Evolutionary conservation across 2,329 filamentous ascomycete species (phyloP), one percentile per base, ranked within the genome.

Genomic region (Pestalotiopsis sp.): DNA sequence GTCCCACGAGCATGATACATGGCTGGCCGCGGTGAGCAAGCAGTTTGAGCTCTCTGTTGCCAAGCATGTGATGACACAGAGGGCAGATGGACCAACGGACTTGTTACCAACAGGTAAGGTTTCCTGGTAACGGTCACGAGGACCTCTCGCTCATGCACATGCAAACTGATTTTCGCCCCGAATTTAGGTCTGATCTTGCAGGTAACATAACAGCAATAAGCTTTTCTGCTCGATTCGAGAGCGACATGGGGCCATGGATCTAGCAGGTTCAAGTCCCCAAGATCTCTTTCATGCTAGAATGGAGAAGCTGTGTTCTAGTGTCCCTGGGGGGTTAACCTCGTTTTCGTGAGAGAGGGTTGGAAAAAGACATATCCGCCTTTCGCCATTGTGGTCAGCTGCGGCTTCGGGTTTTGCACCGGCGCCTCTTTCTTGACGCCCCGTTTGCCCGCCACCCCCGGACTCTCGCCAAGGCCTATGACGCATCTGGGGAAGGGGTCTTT

Each of bases 71-170:
- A 36, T 27, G 6, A 23, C 14, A 27, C 11, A 13, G 27, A 23
- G 11, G 27, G 14, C n/a, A 41, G 59, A 17, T 12, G 27, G 13
- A 36, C 31, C 31, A 36, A 36, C 31, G 31, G 31, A 17, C 59
- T 36, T 62, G 31, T 62, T 62, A 62, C 59, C 59, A 14, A n/a
- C 20, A 20, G 55, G 14, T n/a, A 62, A 62, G 59, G 59, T 62
- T 62, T 62, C 36, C 57, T 62, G 59, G 59, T 62, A 39, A 62
- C 59, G n/a, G 59, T 62, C 59, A 62, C 59, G 59, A 39, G 59
- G 57, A n/a, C 31, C 31, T 11, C 38, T 62, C 27, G 36, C 59
- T 62, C 6, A 62, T 62, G 59, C 36, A 39, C 59, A 20, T n/a
- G 14, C 59, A 62, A 62, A 62, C 27, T 39, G 59, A 17, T 36